Base-by-base conservation (phyloP, 768 basidiomycete genomes). In the Clavaria fumosa region DNA sequence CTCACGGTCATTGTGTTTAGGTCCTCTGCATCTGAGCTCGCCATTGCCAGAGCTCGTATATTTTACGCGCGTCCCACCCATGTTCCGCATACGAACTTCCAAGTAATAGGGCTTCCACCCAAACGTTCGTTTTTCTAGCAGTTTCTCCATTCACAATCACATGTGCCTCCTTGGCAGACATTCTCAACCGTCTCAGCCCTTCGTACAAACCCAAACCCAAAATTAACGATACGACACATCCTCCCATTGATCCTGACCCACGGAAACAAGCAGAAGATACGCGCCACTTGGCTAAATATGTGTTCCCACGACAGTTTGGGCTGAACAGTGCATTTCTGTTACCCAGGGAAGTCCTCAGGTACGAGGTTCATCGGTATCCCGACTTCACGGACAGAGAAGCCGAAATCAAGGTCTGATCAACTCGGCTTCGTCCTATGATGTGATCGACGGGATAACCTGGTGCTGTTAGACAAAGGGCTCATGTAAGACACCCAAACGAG, bases 301-400 rank as follows among this genome's bases (percentile, higher is more conserved):
- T 97, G 2, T 93, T 97, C 48, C 76, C 89, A 6, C 65, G 76
- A 27, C 82, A 89, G 47, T 86, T 77, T 48, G 68, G 70, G 0
- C 50, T 95, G 1, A 50, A 62, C 4, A 80, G 61, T 45, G 65
- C 76, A 2, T 90, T 89, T 43, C 26, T 36, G 9, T 39, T 48
- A 42, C 33, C 49, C 39, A 17, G 44, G 7, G 33, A 40, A 5
- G 24, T 28, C 6, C 45, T 43, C 12, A 54, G 46, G 23, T 54
- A 49, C 30, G 48, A 55, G 31, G 43, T 49, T 0, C 58, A 57
- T 30, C 53, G 55, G 20, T 60, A 67, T 41, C 62, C 64, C 3
- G 65, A 78, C 47, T 76, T 69, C 47, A 45, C 59, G 12, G 70
- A 81, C 46, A 66, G 76, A 45, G 81, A 84, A 45, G 45, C 50